Evolutionary conservation across 176 grass and related monocot genomes (phyloP), one percentile per base, ranked within the genome.

Genomic region (Carex parvula): DNA sequence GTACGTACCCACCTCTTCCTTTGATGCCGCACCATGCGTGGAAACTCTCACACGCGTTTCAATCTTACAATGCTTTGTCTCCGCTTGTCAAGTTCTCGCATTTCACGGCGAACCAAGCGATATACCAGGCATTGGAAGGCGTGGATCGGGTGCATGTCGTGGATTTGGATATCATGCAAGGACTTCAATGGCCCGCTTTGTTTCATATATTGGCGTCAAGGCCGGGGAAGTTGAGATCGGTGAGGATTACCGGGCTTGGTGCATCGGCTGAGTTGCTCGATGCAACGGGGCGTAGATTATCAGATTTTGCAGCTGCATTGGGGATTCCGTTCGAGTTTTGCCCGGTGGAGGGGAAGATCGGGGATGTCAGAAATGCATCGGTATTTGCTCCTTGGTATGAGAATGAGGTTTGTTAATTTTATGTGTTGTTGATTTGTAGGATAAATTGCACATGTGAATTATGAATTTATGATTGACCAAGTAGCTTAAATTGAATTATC

Each of bases 151-250:
- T 97, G 64, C 94, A 94, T 69, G 87, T 97, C 11, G 21, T 97
- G 59, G 94, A 94, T 84, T 86, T 97, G 66, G 94, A 97, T 82
- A 94, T 97, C 87, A 97, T 97, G 94, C 90, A 97, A 85, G 94
- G 94, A 2, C 79, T 97, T 41, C 92, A 97, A 82, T 97, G 94
- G 94, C 94, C 92, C 18, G 94, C 89, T 0, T 86, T 97, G 1
- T 97, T 97, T 89, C 90, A 97, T 83, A 94, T 94, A 79, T 88
- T 97, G 65, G 94, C 92, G 4, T 97, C 94, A 20, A 90, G 90
- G 4, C 85, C 88, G 7, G 60, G 55, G 20, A 91, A 80, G 79
- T 58, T 87, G 35, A 87, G 87, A 14, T 97, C 90, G 30, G 84
- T 97, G 20, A 86, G 94, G 62, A 65, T 97, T 77, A 97, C 94